Base-by-base conservation (phyloP, 1,139 yeast genomes). In the Suhomyces coccinellae region DNA sequence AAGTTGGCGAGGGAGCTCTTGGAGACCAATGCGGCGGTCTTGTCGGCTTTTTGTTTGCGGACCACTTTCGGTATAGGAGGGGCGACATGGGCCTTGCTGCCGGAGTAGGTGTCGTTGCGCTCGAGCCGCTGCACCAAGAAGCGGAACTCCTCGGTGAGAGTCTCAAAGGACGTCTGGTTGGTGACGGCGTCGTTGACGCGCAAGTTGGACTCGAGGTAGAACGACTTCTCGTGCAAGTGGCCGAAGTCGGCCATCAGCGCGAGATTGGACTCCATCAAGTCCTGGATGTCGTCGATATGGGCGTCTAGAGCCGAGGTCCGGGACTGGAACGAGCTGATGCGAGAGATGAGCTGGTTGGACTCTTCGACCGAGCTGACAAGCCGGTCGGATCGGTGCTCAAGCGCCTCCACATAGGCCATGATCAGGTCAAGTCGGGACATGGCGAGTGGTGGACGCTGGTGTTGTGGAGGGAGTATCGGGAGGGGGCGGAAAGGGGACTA, bases 111-210 rank as follows among this genome's bases (percentile, higher is more conserved):
- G 33, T 46, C 49, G 38, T 52, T 50, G 26, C 43, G 46, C 31
- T 44, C 50, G 13, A 54, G 34, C 31, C 35, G 50, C 41, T 48
- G 47, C 46, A 59, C 46, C 38, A 61, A 49, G 40, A 46, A 45
- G 15, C 51, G 45, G 44, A 50, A 80, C 55, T 82, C 87, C 36
- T 66, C 58, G 32, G 67, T 61, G 38, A 83, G 56, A 48, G 77
- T 79, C 40, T 75, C 79, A 49, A 78, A 69, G 1, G 82, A 75
- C 65, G 77, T 61, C 63, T 75, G 50, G 70, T 76, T 57, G 67
- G 76, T 69, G 40, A 63, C 48, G 20, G 36, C 34, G 52, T 72
- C 78, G 46, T 67, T 69, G 37, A 57, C 44, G 17, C 52, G 56
- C 38, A 72, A 44, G 43, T 63, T 68, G 8, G 71, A 60, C 50